Evolutionary conservation across 768 basidiomycete species (phyloP), one percentile per base, ranked within the genome.

Genomic region (Pleurotus sapidus): DNA sequence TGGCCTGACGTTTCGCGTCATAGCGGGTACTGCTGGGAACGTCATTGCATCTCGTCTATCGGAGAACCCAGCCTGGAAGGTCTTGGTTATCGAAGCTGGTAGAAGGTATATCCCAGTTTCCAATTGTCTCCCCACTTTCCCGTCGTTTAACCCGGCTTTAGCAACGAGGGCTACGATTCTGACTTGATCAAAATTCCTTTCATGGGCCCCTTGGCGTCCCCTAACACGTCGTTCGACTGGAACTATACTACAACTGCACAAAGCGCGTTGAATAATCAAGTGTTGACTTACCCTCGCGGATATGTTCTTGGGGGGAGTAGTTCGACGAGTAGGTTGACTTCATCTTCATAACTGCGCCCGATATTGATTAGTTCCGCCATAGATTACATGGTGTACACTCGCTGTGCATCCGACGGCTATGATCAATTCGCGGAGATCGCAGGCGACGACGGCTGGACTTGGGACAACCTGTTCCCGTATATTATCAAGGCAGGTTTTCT

Each of bases 401-500:
- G 70, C 18, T 71, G 74, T 4, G 61, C 72, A 1, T 63, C 51
- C 3, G 75, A 75, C 24, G 75, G 77, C 43, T 77, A 65, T 57
- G 65, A 77, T 47, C 68, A 69, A 27, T 66, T 66, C 7, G 74
- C 69, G 1, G 43, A 56, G 11, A 56, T 73, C 15, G 68, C 74
- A 7, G 70, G 69, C 7, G 74, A 78, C 60, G 17, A 56, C 11
- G 71, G 72, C n/a, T 77, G 73, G 74, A 65, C 64, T 7, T 78
- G 77, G 77, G 59, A 68, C 27, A 66, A 64, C 8, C 65, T 78
- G 27, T 62, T 65, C 23, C 65, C 68, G 24, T 76, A 73, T 58
- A 60, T 67, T 38, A 50, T 49, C 18, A 70, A 67, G 58, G 69
- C 67, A 51, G 3, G 3, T 42, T 30, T 34, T 11, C 30, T 34